Evolutionary conservation across 768 basidiomycete genomes (phyloP).

Genomic region (Amanita pallidorosea): DNA sequence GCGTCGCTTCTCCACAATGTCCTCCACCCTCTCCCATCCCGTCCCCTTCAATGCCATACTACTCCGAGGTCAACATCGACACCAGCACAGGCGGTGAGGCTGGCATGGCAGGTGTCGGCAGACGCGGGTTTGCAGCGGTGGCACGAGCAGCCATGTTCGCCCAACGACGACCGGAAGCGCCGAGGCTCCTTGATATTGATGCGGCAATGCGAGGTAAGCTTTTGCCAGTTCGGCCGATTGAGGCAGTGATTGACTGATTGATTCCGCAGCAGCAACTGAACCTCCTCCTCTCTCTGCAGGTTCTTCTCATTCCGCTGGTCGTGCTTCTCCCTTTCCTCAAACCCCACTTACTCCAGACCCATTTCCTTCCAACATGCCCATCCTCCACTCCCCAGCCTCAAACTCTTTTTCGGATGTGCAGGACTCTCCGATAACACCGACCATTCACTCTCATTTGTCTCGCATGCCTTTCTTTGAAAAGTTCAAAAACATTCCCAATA

Average conservation of each 20-base stretch:
- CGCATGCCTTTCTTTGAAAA: slow-evolving; percentile 51
- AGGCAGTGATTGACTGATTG: background rate
- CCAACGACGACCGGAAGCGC: slow-evolving; percentile 22
- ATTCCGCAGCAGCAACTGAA: slow-evolving; percentile 16
- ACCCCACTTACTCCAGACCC: slow-evolving; percentile 15
- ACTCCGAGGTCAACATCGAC: slow-evolving; percentile 33
- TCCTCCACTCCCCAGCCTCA: background rate
- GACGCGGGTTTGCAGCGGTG: slow-evolving; percentile 75
- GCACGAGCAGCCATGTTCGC: slow-evolving; percentile 40
- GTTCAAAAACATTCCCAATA: slow-evolving; percentile 27
- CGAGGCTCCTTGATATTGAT: slow-evolving; percentile 38
- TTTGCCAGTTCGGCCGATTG: background rate
- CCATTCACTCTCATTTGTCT: slow-evolving; percentile 18
- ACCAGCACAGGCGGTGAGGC: slow-evolving; percentile 70
- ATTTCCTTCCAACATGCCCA: slow-evolving; percentile 8
- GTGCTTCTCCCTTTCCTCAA: slow-evolving; percentile 29
- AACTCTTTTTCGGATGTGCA: slow-evolving; percentile 3
- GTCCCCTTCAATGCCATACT: slow-evolving; percentile 3
- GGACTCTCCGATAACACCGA: slow-evolving; percentile 6
- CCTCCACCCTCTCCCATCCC: slow-evolving; percentile 1
- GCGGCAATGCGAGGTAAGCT: slow-evolving; percentile 29
- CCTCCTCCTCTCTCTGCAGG: slow-evolving; percentile 39
- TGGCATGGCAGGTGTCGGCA: slow-evolving; percentile 87
- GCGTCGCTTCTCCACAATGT: slow-evolving; percentile 6
- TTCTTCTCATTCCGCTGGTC: slow-evolving; percentile 33